These are phyloP conservation scores for Dothiorella sarmentorum DNA, from an alignment of 2,329 filamentous ascomycete genomes.

Conservation along the genomic window DNA sequence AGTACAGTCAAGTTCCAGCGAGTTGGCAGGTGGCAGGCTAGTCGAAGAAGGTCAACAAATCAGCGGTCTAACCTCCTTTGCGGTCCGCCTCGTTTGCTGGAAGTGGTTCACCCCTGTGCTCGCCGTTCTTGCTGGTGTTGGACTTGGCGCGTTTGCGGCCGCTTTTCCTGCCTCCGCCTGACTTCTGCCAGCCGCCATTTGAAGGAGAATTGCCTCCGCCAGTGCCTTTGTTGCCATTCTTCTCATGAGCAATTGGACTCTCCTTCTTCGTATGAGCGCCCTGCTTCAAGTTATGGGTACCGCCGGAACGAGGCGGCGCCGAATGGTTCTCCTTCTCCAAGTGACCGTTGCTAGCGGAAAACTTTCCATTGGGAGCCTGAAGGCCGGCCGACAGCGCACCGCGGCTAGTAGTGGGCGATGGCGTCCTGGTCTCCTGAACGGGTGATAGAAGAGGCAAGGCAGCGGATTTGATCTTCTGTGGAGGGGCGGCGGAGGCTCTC, in stretches of 20 bases:
- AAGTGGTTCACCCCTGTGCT: constrained; percentile 35
- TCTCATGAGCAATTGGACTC: constrained; percentile 25
- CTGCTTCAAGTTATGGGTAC: not conserved
- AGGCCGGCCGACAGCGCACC: constrained; percentile 40
- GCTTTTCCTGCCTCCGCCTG: constrained; percentile 23
- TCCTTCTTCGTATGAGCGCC: constrained; percentile 20
- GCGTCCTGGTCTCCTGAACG: constrained; percentile 69
- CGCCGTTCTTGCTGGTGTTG: constrained; percentile 26
- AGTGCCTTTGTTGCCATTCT: constrained; percentile 16
- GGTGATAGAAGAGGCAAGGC: constrained; percentile 63
- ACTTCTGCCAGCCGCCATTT: constrained; percentile 15
- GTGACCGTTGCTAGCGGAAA: not conserved
- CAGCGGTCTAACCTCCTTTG: constrained; percentile 40
- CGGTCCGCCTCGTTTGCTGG: constrained; percentile 44
- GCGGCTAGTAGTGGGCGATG: constrained; percentile 62
- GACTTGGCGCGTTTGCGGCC: constrained; percentile 35
- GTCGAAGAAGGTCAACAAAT: not conserved
- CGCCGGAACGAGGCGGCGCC: not conserved
- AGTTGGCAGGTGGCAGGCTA: not conserved
- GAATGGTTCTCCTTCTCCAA: not conserved
- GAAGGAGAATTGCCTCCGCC: not conserved
- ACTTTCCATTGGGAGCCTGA: constrained; percentile 24
- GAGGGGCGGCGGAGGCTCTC: constrained; percentile 44
- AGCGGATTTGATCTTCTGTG: constrained; percentile 37
- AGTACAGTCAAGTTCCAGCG: not conserved